phyloP scores from a whole-genome alignment of 148 eudicot species.

The Dianthus caryophyllus region DNA sequence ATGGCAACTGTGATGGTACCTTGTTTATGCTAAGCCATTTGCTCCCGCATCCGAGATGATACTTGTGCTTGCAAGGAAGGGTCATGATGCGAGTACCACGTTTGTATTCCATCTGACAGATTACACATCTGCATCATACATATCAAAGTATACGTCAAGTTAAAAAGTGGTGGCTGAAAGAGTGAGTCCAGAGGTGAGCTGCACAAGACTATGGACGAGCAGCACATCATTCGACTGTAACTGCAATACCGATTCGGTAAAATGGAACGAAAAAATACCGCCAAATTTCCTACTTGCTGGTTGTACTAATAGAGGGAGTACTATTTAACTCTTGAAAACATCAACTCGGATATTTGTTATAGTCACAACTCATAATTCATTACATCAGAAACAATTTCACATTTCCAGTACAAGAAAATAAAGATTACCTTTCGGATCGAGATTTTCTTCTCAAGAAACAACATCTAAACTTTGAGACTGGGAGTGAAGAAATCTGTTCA shows the following conservation, averaged over 20 bases:
- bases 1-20: conserved; percentile 31
- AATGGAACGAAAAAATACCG: not conserved
- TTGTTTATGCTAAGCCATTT: conserved; percentile 95
- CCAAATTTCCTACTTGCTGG: not conserved
- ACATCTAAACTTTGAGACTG: conserved; percentile 70
- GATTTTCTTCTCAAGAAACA: conserved; percentile 68
- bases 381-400: not conserved
- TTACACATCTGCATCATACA: conserved; percentile 65
- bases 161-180: too few species aligned
- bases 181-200: not conserved
- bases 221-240: not conserved
- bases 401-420: not conserved
- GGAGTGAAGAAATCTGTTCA: conserved; percentile 68
- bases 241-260: not conserved
- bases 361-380: not conserved
- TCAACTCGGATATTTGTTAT: not conserved
- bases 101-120: conserved; percentile 96
- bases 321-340: not conserved
- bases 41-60: conserved; percentile 73
- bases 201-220: not conserved
- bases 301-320: not conserved
- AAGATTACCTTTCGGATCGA: conserved; percentile 60
- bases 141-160: not conserved
- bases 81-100: conserved; percentile 62
- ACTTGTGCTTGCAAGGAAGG: conserved; percentile 92